A percentile compares a stretch with the other conserved stretches of the same genome.
These are phyloP conservation scores for Microbotryomycetes sp. DNA, from an alignment of 1,284 basidiomycete species.

Conservation along the genomic window DNA sequence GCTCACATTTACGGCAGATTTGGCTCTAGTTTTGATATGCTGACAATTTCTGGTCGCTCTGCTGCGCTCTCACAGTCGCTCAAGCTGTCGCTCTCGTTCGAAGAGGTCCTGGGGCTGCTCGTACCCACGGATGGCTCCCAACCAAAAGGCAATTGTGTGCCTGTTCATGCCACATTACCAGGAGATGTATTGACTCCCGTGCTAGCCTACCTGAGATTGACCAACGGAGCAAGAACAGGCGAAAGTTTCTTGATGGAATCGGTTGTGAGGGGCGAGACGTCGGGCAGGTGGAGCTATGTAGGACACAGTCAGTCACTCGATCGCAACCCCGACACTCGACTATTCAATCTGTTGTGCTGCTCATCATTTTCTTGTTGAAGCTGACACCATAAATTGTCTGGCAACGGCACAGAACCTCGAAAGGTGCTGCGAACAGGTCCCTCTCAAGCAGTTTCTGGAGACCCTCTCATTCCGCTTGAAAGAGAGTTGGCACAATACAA, in stretches of 20 bases:
- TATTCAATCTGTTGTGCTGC: background rate
- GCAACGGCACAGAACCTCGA: constrained; percentile 62
- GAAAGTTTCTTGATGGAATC: constrained; percentile 89
- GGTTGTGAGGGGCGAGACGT: constrained; percentile 80
- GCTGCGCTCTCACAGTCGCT: constrained; percentile 4
- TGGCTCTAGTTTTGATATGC: background rate
- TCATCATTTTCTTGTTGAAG: background rate
- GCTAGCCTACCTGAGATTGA: constrained; percentile 88
- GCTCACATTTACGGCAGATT: no score
- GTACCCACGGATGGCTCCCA: constrained; percentile 6
- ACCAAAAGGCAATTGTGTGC: constrained; percentile 71
- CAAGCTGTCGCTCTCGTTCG: constrained; percentile 26
- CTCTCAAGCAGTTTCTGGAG: constrained; percentile 71
- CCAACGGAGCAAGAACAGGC: constrained; percentile 70
- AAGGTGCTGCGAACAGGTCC: constrained; percentile 87
- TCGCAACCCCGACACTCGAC: background rate
- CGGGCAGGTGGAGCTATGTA: constrained; percentile 92
- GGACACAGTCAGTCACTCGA: constrained; percentile 70
- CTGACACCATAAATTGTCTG: constrained; percentile 13
- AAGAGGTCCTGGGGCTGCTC: constrained; percentile 21
- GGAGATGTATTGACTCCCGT: constrained; percentile 96
- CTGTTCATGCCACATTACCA: constrained; percentile 85
- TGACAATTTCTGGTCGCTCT: background rate
- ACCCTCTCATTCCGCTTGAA: constrained; percentile 79
- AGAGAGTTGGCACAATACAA: constrained; percentile 78